Evolutionary conservation across 139 green algal genomes (phyloP).

Genomic region (Diplosphaera chodatii): DNA sequence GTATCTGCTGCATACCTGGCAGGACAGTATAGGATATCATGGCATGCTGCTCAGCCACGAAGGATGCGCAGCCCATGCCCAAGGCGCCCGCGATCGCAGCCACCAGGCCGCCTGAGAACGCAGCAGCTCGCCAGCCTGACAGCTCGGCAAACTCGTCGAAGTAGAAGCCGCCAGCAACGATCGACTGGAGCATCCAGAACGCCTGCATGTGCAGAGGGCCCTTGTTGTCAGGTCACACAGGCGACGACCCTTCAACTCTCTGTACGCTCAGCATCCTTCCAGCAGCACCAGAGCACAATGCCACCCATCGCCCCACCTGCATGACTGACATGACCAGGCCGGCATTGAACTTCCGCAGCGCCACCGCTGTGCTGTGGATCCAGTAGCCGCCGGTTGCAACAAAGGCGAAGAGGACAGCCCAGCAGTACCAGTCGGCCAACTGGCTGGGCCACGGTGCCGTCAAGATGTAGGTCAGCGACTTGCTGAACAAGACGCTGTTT

Average conservation of each 20-base stretch:
- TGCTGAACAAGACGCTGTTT: constrained; percentile 44
- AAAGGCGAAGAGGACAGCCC: constrained; percentile 28
- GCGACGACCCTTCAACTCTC: no score
- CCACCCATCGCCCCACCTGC: no score
- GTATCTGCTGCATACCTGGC: no score
- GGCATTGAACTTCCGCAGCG: constrained; percentile 33
- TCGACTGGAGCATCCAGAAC: constrained; percentile 46
- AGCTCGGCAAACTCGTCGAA: constrained; percentile 39
- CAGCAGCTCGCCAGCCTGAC: constrained; percentile 4
- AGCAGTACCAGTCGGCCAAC: constrained; percentile 36
- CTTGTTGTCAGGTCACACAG: no score
- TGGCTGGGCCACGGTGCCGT: constrained; percentile 21
- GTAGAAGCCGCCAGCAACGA: constrained; percentile 43
- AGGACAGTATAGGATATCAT: constrained; percentile 13
- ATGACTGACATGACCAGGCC: constrained; percentile 46
- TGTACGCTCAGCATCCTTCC: no score
- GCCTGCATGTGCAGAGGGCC: constrained; percentile 18
- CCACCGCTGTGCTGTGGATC: constrained; percentile 30
- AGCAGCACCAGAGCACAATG: no score
- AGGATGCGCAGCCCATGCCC: constrained; percentile 15
- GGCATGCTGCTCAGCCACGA: constrained; percentile 13
- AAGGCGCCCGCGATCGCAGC: constrained; percentile 9
- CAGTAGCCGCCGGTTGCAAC: constrained; percentile 37
- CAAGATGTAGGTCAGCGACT: constrained; percentile 44
- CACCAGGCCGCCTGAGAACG: constrained; percentile 6